Evolutionary conservation across 805 yeast genomes (phyloP).

Genomic region (Schwanniomyces polymorphus): DNA sequence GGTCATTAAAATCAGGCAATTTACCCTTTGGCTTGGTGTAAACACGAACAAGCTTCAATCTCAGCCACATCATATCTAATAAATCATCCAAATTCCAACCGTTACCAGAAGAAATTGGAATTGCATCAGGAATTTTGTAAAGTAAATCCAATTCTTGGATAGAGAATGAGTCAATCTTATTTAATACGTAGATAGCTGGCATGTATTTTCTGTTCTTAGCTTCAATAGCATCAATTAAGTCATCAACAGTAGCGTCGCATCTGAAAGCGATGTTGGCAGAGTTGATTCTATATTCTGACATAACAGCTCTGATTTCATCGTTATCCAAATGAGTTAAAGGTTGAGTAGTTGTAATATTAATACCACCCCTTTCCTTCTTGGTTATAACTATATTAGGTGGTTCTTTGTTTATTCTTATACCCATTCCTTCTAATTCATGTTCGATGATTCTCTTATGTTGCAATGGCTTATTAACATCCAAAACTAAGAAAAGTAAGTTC

Average conservation of each 20-base stretch:
- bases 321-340: conserved; percentile 88
- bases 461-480: conserved; percentile 95
- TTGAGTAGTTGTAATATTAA: conserved; percentile 89
- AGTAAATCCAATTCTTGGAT: conserved; percentile 89
- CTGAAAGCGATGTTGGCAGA: conserved; percentile 96
- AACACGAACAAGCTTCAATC: conserved; percentile 86
- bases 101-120: conserved; percentile 92
- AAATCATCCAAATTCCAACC: conserved; percentile 98
- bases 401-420: conserved; percentile 85
- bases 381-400: conserved; percentile 92
- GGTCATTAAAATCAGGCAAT: conserved; percentile 91
- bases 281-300: conserved; percentile 92
- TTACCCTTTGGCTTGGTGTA: conserved; percentile 96
- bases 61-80: conserved; percentile 93
- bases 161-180: conserved; percentile 94
- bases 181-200: conserved; percentile 92
- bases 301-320: conserved; percentile 94
- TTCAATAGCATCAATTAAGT: conserved; percentile 90
- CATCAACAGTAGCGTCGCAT: conserved; percentile 98
- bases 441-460: conserved; percentile 94
- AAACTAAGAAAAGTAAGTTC: conserved; percentile 85
- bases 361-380: conserved; percentile 95
- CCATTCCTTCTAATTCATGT: conserved; percentile 95
- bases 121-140: conserved; percentile 93
- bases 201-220: conserved; percentile 88